A percentile compares a stretch with the other conserved stretches of the same genome.
Evolutionary conservation across 371 early-diverging fungal genomes (phyloP).

Genomic region (Phascolomyces articulosus): DNA sequence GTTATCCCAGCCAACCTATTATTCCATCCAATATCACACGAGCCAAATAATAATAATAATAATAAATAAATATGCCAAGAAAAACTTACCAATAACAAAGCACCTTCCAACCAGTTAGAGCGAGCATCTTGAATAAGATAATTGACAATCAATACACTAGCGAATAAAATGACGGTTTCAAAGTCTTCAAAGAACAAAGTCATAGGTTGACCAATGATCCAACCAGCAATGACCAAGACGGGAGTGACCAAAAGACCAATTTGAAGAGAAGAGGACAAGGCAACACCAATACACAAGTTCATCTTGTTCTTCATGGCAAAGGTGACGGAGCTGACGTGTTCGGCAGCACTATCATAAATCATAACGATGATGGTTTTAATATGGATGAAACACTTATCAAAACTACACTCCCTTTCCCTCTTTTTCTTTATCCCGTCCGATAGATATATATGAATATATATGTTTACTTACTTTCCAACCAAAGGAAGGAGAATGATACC

Average conservation of each 20-base stretch:
- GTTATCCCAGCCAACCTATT: no score
- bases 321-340: conserved; percentile 83
- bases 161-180: conserved; percentile 82
- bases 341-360: conserved; percentile 46
- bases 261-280: conserved; percentile 90
- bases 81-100: conserved; percentile 62
- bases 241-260: conserved; percentile 91
- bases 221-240: conserved; percentile 83
- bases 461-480: conserved; percentile 64
- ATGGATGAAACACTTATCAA: no score
- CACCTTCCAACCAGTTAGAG: conserved; percentile 87
- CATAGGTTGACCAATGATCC: conserved; percentile 80
- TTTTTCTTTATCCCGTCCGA: no score
- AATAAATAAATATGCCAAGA: background rate
- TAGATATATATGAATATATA: no score
- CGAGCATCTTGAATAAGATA: conserved; percentile 78
- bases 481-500: conserved; percentile 89
- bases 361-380: background rate
- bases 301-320: conserved; percentile 90
- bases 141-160: conserved; percentile 84
- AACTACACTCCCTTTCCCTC: background rate
- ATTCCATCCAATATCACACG: background rate
- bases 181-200: conserved; percentile 83
- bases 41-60: background rate
- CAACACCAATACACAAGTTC: conserved; percentile 86